Base-by-base conservation (phyloP, 441 rosid species). In the Croton setiger region DNA sequence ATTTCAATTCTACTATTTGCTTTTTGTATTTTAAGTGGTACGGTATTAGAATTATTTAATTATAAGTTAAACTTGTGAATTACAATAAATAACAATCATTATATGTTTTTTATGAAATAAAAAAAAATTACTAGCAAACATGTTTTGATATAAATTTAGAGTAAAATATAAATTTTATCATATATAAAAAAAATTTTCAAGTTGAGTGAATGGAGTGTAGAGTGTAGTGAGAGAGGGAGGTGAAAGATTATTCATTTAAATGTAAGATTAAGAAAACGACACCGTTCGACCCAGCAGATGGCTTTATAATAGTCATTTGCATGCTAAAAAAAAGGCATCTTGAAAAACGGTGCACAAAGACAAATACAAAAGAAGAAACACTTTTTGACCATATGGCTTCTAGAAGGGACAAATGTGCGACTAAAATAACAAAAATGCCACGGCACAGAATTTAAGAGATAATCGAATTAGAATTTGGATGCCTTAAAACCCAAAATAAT, bases 331-430 rank as follows among this genome's bases (percentile, higher is more conserved):
- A 75, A 71, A 67, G 55, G 79, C 71, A 53, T 63, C 77, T 52
- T 70, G 68, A 74, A 71, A 79, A 68, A 72, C 63, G 84, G 80
- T 75, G 73, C 79, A n/a, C 79, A 62, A 13, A 15, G 17, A 23
- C 47, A 33, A 20, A 20, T 76, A 77, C 74, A 75, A 80, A 79
- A 83, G 79, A 74, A 63, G 63, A 63, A 62, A n/a, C 52, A 69
- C 80, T 79, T 81, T 59, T 81, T 81, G 84, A 83, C 87, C 75
- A 11, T 48, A 63, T 8, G 4, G 23, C 41, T 41, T 21, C 43
- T 48, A 65, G 63, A 67, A 33, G 49, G 10, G 67, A 12, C 75
- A 14, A n/a, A 3, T 63, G 37, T 67, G 43, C 36, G 36, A 0
- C 3, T 0, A 21, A 23, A 72, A 62, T 71, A 48, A 55, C 72